phyloP scores from a whole-genome alignment of 345 rosid species.

The Garcia nutans region DNA sequence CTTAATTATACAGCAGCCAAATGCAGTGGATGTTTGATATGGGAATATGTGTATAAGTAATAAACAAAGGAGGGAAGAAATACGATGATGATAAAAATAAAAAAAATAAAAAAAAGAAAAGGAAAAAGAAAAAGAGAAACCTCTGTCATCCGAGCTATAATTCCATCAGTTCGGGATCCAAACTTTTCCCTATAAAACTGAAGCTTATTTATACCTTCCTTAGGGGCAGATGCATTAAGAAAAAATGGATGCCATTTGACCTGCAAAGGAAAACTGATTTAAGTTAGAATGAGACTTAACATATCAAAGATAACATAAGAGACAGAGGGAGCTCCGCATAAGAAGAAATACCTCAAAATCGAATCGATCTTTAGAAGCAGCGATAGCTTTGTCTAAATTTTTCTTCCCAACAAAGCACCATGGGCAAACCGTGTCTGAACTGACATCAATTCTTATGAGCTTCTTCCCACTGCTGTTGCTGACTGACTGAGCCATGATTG shows the following conservation, averaged over 20 bases:
- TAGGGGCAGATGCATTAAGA: slow-evolving; percentile 81
- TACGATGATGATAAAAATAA: not conserved
- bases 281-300: slow-evolving; percentile 9
- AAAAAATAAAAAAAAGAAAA: not conserved
- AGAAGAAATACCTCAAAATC: slow-evolving; percentile 56
- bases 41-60: not conserved
- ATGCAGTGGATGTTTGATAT: slow-evolving; percentile 13
- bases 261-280: slow-evolving; percentile 35
- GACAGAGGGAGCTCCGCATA: not conserved
- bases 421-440: slow-evolving; percentile 84
- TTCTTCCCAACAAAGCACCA: slow-evolving; percentile 87
- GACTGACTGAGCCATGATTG: slow-evolving; percentile 52
- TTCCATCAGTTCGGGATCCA: slow-evolving; percentile 54
- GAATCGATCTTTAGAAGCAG: slow-evolving; percentile 55
- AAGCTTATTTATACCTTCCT: slow-evolving; percentile 76
- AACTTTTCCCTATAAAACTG: slow-evolving; percentile 60
- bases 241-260: slow-evolving; percentile 83
- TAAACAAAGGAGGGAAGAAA: not conserved
- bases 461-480: slow-evolving; percentile 47
- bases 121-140: too few relatives aligned
- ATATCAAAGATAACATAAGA: not conserved
- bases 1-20: slow-evolving; percentile 6
- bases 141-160: slow-evolving; percentile 59
- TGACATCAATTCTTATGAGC: slow-evolving; percentile 58
- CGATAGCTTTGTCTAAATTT: slow-evolving; percentile 77